Conservation (phyloP, 179 eudicot species). For the Beta corolliflora region DNA sequence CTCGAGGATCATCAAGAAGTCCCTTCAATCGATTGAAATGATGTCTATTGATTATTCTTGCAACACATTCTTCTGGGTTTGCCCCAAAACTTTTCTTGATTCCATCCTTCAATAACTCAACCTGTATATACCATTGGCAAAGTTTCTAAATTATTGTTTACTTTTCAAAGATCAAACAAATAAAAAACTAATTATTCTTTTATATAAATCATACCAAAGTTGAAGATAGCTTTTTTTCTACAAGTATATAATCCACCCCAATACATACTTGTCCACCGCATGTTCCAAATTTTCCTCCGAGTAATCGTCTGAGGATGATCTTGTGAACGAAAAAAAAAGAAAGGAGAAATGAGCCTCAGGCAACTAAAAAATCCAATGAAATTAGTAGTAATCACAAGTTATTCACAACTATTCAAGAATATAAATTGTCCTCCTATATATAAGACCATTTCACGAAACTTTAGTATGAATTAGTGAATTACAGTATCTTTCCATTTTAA, state of each 20-base stretch:
- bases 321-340: not conserved
- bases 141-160: not conserved
- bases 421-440: too few species aligned
- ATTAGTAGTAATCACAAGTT: too few species aligned
- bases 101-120: slow-evolving; percentile 44
- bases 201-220: slow-evolving; percentile 47
- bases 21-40: too few species aligned
- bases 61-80: slow-evolving; percentile 45
- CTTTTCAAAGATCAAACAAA: not conserved
- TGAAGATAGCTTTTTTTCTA: slow-evolving; percentile 44
- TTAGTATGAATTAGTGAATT: too few species aligned
- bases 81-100: slow-evolving; percentile 47
- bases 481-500: too few species aligned
- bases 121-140: slow-evolving; percentile 36
- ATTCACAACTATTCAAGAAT: too few species aligned
- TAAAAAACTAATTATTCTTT: not conserved
- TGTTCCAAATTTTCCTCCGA: slow-evolving; percentile 68
- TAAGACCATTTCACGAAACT: too few species aligned
- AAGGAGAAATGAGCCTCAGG: too few species aligned
- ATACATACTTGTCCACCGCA: slow-evolving; percentile 85
- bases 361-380: too few species aligned
- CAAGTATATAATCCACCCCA: slow-evolving; percentile 79
- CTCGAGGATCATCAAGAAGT: too few species aligned
- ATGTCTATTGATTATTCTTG: slow-evolving; percentile 40
- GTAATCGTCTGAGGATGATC: slow-evolving; percentile 56